Evolutionary conservation across 106 monocot genomes (phyloP).

Genomic region (Alisma plantagoaquatica): DNA sequence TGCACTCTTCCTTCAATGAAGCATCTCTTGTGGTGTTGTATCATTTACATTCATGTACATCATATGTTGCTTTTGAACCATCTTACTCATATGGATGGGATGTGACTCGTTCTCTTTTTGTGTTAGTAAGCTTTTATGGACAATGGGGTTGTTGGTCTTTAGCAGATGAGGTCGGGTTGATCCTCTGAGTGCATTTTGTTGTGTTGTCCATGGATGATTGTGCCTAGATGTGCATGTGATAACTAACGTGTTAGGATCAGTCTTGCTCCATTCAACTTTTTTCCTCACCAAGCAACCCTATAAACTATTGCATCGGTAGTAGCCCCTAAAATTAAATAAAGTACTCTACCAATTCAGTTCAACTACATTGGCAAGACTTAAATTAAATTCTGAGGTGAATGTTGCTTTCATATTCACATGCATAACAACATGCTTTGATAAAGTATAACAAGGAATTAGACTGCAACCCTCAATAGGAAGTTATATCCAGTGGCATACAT

Average conservation of each 20-base stretch:
- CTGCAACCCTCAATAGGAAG: neutral
- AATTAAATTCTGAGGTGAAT: neutral
- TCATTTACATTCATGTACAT: constrained; percentile 7
- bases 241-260: constrained; percentile 91
- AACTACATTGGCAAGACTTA: neutral
- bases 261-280: constrained; percentile 85
- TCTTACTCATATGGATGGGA: constrained; percentile 5
- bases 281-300: constrained; percentile 95
- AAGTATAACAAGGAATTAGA: too few species aligned
- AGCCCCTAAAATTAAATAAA: constrained; percentile 81
- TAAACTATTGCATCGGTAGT: constrained; percentile 97
- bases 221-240: constrained; percentile 95
- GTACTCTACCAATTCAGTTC: too few species aligned
- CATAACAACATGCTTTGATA: too few species aligned
- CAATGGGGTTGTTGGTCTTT: constrained; percentile 5
- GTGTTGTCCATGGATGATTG: constrained; percentile 98
- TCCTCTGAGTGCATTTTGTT: constrained; percentile 45
- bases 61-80: neutral
- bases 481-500: neutral
- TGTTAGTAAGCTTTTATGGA: too few species aligned
- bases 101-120: neutral
- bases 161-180: constrained; percentile 29
- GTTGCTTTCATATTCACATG: neutral
- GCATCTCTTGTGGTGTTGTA: neutral
- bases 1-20: constrained; percentile 19